Conservation (phyloP, 2,329 filamentous ascomycete genomes). For the Calonectria leucothoes region DNA sequence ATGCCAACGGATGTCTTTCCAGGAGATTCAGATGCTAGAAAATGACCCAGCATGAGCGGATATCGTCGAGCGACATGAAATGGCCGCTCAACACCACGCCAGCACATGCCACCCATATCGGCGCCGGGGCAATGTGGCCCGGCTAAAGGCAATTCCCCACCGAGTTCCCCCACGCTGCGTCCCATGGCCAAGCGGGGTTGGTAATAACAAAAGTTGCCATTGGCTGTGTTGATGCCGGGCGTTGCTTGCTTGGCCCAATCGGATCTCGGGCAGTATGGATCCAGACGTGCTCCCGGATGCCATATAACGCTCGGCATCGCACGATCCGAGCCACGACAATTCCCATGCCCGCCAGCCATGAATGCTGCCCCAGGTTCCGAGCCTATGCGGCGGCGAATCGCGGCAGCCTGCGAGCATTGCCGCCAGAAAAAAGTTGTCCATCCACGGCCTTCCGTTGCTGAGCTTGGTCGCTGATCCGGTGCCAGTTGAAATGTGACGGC, state of each 20-base stretch:
- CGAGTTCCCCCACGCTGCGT: not conserved
- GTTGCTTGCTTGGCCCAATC: not conserved
- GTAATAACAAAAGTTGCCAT: not conserved
- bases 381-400: not conserved
- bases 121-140: not conserved
- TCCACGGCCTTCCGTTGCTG: not conserved
- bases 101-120: too few relatives aligned
- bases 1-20: too few relatives aligned
- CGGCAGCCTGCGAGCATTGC: not conserved
- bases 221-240: not conserved
- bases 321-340: not conserved
- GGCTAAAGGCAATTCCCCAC: not conserved
- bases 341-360: not conserved
- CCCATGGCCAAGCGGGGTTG: not conserved
- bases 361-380: not conserved
- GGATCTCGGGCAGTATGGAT: not conserved
- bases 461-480: not conserved
- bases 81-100: too few relatives aligned
- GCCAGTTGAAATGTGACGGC: slow-evolving; percentile 2
- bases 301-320: slow-evolving; percentile 1
- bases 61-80: too few relatives aligned
- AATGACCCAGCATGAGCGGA: not conserved
- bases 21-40: too few relatives aligned
- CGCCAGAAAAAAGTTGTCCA: slow-evolving; percentile 1
- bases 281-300: not conserved